Conservation (phyloP, 2,329 filamentous ascomycete species). For the Xylaria sp. region DNA sequence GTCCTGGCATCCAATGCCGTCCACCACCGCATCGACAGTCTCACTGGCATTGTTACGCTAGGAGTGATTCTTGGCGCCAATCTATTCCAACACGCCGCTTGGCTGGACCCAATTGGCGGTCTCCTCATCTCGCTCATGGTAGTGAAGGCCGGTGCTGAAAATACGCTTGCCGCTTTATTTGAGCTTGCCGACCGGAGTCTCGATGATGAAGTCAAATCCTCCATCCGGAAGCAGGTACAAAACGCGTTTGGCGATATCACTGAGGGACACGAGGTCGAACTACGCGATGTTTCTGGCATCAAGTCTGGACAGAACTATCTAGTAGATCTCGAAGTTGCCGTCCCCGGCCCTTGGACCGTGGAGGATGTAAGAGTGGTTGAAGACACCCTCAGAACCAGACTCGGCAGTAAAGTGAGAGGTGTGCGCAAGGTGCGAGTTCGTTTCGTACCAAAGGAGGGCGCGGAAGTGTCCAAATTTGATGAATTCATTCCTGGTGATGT, state of each 20-base stretch:
- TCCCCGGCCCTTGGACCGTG: slow-evolving; percentile 72
- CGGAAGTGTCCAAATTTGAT: slow-evolving; percentile 57
- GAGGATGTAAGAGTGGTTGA: slow-evolving; percentile 66
- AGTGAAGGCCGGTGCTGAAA: slow-evolving; percentile 80
- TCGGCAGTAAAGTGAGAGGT: slow-evolving; percentile 74
- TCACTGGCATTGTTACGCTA: slow-evolving; percentile 90
- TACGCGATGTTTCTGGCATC: slow-evolving; percentile 77
- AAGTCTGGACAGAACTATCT: slow-evolving; percentile 97
- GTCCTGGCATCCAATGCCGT: slow-evolving; percentile 94
- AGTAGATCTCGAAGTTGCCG: slow-evolving; percentile 80
- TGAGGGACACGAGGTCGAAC: slow-evolving; percentile 55
- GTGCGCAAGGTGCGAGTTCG: slow-evolving; percentile 78
- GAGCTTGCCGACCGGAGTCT: slow-evolving; percentile 90
- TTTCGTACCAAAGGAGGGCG: slow-evolving; percentile 66
- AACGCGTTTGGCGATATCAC: slow-evolving; percentile 52
- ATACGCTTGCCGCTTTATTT: slow-evolving; percentile 74
- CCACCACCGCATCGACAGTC: slow-evolving; percentile 91
- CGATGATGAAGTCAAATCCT: slow-evolving; percentile 73
- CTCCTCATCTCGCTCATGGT: slow-evolving; percentile 91
- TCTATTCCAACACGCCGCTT: slow-evolving; percentile 74
- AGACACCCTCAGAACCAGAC: slow-evolving; percentile 61
- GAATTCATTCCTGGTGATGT: slow-evolving; percentile 70
- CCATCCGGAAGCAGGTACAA: slow-evolving; percentile 60
- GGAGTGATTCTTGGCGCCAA: slow-evolving; percentile 86
- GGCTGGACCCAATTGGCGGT: slow-evolving; percentile 91